Evolutionary conservation across 495 filamentous ascomycete species (phyloP).

Genomic region (Usnea hakonensis): DNA sequence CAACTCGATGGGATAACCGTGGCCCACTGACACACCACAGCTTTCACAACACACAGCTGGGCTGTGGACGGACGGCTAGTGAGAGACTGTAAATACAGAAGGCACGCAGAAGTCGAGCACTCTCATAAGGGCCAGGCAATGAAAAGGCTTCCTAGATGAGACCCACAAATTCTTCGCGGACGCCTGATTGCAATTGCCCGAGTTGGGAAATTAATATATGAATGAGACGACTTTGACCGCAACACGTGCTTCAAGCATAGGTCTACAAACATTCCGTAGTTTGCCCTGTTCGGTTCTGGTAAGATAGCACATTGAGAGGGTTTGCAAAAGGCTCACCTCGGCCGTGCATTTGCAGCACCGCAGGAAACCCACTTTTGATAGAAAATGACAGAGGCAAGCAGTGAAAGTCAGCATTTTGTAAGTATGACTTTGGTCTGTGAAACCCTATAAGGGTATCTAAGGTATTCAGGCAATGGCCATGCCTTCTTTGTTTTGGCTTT

Average conservation of each 20-base stretch:
- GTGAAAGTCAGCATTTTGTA: too few species aligned
- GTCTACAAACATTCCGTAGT: neutral
- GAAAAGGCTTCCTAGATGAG: neutral
- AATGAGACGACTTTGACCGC: neutral
- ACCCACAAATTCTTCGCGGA: neutral
- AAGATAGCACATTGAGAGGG: neutral
- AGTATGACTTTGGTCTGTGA: too few species aligned
- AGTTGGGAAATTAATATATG: neutral
- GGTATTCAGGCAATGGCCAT: too few species aligned
- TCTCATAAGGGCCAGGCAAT: neutral
- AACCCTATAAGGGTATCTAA: too few species aligned
- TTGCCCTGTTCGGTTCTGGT: neutral
- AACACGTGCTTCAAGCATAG: neutral
- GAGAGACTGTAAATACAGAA: neutral
- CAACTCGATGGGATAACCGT: neutral
- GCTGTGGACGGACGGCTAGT: neutral
- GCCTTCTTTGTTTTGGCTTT: too few species aligned
- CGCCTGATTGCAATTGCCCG: neutral
- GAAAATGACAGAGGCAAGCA: neutral
- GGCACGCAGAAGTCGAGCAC: neutral
- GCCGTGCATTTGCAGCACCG: neutral
- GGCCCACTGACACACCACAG: neutral
- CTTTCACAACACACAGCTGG: neutral
- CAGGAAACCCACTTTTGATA: neutral
- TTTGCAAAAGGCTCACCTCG: neutral